Percentiles rank a stretch among this genome's conserved stretches.
Evolutionary conservation across 208 protist species (phyloP).

Genomic region (Acanthamoeba royreba): DNA sequence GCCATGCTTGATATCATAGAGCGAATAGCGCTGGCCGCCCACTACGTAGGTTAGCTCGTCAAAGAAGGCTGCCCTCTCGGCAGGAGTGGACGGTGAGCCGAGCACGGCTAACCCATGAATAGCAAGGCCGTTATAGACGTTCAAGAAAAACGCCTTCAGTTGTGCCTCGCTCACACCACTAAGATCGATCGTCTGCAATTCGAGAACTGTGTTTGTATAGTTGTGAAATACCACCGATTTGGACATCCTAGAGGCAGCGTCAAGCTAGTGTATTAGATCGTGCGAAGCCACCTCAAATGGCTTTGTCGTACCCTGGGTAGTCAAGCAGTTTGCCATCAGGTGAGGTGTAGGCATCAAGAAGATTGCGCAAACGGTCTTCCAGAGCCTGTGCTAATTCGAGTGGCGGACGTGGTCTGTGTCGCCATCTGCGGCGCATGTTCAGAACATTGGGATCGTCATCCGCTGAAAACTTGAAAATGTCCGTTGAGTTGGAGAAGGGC

Average conservation of each 20-base stretch:
- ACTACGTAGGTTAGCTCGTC: slow-evolving; percentile 28
- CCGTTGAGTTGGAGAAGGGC: slow-evolving; percentile 5
- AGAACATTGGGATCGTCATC: slow-evolving; percentile 2
- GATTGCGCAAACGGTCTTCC: neutral
- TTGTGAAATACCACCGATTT: slow-evolving; percentile 11
- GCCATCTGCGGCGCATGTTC: neutral
- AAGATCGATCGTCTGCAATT: neutral
- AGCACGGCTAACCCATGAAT: neutral
- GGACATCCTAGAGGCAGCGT: neutral
- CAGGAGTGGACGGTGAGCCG: neutral
- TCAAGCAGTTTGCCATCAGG: neutral
- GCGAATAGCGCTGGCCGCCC: neutral
- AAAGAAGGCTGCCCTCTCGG: slow-evolving; percentile 12
- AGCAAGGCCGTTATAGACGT: slow-evolving; percentile 16
- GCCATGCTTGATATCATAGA: slow-evolving; percentile 40
- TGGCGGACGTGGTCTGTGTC: neutral
- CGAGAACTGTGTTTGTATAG: neutral
- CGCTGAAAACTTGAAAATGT: slow-evolving; percentile 2
- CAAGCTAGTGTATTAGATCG: too few species aligned
- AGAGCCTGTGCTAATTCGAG: neutral
- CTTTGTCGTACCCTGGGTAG: neutral
- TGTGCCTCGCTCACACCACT: neutral
- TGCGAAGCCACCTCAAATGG: too few species aligned
- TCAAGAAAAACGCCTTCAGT: slow-evolving; percentile 32
- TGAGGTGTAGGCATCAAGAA: neutral